Base-by-base conservation (phyloP, 495 filamentous ascomycete genomes). In the Neurospora sp. region DNA sequence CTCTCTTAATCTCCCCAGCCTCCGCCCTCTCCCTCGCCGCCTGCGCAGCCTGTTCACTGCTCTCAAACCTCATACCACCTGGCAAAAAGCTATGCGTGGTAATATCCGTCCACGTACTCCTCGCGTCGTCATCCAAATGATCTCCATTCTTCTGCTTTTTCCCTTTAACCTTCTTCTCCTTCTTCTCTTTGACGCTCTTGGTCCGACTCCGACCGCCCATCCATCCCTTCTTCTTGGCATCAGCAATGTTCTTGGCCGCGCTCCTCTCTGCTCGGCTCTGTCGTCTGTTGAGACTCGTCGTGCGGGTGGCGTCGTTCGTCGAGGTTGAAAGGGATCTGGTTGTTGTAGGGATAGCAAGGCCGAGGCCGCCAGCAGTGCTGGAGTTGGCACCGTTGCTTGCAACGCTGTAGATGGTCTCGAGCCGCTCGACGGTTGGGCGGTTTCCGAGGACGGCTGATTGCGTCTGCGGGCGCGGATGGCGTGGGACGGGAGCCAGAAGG, bases 371-470 rank as follows among this genome's bases (percentile, higher is more conserved):
- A 34, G 85, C 87, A 19, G 91, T 88, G 34, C 88, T 90, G 76
- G 89, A 88, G 82, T 91, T 94, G 70, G 89, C 88, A 36, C 94
- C 83, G 74, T 90, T 82, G 6, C 92, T 91, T 0, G 92, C 92
- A 15, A 96, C 83, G 40, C 89, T 89, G 79, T 94, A 96, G 78
- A 97, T 94, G 0, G 93, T 96, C 71, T 91, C 93, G 34, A 96
- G 85, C 88, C 91, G 92, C 71, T 85, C 84, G 36, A 83, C 83
- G 1, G 83, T 78, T 24, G 88, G 86, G 11, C 85, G 83, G 28
- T 34, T 66, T 36, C 54, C 54, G 24, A 85, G 79, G 70, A 82
- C 72, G 39, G 80, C 77, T 39, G 78, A 78, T 40, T 80, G 81
- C 5, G 80, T 79, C 37, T 79, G 76, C 11, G 80, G 78, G 15